These are phyloP conservation scores for Copromyces sp. DNA, from an alignment of 495 filamentous ascomycete species.

Conservation along the genomic window DNA sequence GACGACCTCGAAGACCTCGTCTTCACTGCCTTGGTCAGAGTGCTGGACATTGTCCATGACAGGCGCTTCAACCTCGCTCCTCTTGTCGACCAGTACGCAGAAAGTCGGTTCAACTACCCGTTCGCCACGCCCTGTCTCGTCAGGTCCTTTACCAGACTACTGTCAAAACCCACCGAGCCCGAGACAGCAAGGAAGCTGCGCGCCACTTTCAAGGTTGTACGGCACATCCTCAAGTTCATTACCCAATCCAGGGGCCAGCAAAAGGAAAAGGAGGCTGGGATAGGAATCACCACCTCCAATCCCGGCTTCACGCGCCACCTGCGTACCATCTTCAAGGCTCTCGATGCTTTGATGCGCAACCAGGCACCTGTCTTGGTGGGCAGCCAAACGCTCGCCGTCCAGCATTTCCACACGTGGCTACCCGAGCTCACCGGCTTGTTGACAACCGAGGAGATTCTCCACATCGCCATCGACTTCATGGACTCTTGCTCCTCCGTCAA, in stretches of 20 bases:
- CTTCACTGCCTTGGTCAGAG: slow-evolving; percentile 79
- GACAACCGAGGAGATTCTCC: slow-evolving; percentile 71
- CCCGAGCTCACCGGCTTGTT: slow-evolving; percentile 75
- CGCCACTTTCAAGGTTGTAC: slow-evolving; percentile 89
- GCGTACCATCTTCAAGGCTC: slow-evolving; percentile 75
- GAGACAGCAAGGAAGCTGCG: slow-evolving; percentile 75
- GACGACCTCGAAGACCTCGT: slow-evolving; percentile 89
- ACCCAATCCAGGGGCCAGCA: slow-evolving; percentile 81
- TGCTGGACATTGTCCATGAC: slow-evolving; percentile 90
- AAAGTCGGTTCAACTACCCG: slow-evolving; percentile 82
- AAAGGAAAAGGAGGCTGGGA: slow-evolving; percentile 76
- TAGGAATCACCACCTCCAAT: slow-evolving; percentile 70
- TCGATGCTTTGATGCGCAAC: slow-evolving; percentile 83
- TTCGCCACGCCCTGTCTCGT: slow-evolving; percentile 90
- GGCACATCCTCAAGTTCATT: slow-evolving; percentile 90
- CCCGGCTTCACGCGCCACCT: slow-evolving; percentile 77
- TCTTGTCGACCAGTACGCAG: slow-evolving; percentile 84
- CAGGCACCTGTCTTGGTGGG: slow-evolving; percentile 76
- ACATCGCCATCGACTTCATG: slow-evolving; percentile 87
- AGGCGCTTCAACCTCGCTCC: slow-evolving; percentile 85
- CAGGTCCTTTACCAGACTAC: slow-evolving; percentile 69
- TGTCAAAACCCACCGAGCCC: slow-evolving; percentile 67
- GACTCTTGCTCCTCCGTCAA: slow-evolving; percentile 81
- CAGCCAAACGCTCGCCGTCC: slow-evolving; percentile 88
- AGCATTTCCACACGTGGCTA: slow-evolving; percentile 95